Percentiles rank a stretch among this genome's conserved stretches.
phyloP scores from a whole-genome alignment of 176 grass and related monocot species.

The Oryza glumipatula region DNA sequence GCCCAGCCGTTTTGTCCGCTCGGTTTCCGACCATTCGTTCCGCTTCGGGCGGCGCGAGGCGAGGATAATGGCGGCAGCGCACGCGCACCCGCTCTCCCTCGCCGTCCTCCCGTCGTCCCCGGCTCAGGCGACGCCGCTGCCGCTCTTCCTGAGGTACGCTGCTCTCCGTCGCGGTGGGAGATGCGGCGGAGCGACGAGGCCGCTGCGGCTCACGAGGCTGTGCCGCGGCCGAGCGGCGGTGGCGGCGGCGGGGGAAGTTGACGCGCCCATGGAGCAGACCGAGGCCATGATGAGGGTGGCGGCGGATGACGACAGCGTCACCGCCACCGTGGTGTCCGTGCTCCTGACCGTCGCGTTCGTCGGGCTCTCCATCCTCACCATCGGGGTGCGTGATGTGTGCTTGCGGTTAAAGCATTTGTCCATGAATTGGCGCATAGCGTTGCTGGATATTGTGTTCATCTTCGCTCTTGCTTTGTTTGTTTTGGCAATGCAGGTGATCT shows the following conservation, averaged over 20 bases:
- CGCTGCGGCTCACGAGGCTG: constrained; percentile 31
- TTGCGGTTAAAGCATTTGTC: background rate
- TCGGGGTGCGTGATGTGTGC: constrained; percentile 46
- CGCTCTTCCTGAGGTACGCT: background rate
- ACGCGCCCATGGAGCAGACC: constrained; percentile 42
- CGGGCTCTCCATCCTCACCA: constrained; percentile 62
- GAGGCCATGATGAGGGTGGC: constrained; percentile 51
- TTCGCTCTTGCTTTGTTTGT: background rate
- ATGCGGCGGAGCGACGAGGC: background rate
- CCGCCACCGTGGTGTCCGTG: constrained; percentile 53
- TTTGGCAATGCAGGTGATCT: constrained; percentile 62
- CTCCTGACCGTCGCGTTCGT: constrained; percentile 63
- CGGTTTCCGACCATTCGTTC: constrained; percentile 53
- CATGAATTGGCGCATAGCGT: background rate
- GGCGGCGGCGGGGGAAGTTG: constrained; percentile 31
- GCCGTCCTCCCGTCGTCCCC: constrained; percentile 36
- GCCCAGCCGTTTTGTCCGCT: constrained; percentile 20
- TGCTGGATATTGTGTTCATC: background rate
- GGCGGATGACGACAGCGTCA: constrained; percentile 46
- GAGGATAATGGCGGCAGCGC: constrained; percentile 52
- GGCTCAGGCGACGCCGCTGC: background rate
- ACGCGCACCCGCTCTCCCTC: constrained; percentile 18
- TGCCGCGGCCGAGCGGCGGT: background rate
- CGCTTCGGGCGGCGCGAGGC: constrained; percentile 28
- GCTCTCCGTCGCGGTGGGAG: background rate